Evolutionary conservation across 2,329 filamentous ascomycete genomes (phyloP), one percentile per base, ranked within the genome.

Genomic region (Sporothrix sp.): DNA sequence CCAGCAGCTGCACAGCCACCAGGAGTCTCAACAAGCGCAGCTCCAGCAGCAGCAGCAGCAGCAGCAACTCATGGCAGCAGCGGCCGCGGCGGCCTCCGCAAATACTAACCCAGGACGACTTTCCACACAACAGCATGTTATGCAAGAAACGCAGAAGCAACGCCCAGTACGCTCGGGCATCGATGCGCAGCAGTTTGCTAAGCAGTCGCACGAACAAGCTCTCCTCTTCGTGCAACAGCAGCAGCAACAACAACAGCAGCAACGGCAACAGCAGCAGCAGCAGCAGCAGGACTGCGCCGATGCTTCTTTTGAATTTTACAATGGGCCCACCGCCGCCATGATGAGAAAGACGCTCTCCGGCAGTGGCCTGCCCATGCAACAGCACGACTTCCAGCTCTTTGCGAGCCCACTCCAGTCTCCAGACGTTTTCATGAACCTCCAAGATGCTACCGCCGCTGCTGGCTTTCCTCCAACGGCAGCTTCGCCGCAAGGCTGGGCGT

Each of bases 91-190:
- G 9, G 42, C 61, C 59, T 51, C 46, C 16, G 36, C 62, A 67
- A 79, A 68, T 65, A 73, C 70, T 66, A 73, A 72, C 65, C 66
- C 70, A 73, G 72, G 72, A 76, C 69, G 73, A 73, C 62, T 72
- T 70, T 68, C 67, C 61, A 76, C 71, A 71, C 85, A 50, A 43
- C 54, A 90, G 79, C 84, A 88, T 78, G 76, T 81, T 72, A 78
- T 88, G 82, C 85, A 84, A 84, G 85, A 87, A 86, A 78, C 84
- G 82, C 87, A 91, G 80, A 81, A 87, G 82, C 86, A 89, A 75
- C 81, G 80, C 78, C 78, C 81, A 78, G 79, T 79, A 79, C 82
- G 85, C 81, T 84, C 84, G 80, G 83, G 84, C 42, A 20, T 21
- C 78, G 75, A 65, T 52, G 54, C 57, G 54, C 68, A 68, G 62